phyloP scores from a whole-genome alignment of 139 green algal genomes.

The Edaphochlamys debaryana region DNA sequence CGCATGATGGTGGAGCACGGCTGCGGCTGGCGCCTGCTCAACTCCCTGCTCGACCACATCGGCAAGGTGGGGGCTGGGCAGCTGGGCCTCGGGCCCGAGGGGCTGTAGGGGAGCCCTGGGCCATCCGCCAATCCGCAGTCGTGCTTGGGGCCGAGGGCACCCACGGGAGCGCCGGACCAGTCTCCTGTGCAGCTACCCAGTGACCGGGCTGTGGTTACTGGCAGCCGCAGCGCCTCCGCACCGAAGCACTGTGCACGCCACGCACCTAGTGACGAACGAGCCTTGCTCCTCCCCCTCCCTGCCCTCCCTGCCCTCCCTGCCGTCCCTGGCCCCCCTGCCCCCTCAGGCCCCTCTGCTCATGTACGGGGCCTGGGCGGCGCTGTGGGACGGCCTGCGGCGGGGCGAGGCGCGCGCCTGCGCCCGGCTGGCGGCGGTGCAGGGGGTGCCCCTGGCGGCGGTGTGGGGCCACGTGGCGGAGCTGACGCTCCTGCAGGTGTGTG shows the following conservation, averaged over 20 bases:
- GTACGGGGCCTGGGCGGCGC: slow-evolving; percentile 34
- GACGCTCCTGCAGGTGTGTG: slow-evolving; percentile 28
- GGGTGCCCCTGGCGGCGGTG: background rate
- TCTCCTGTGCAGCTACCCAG: too few relatives aligned
- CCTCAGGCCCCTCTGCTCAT: slow-evolving; percentile 26
- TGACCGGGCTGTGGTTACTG: too few relatives aligned
- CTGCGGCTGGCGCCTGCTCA: slow-evolving; percentile 37
- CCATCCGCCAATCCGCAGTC: too few relatives aligned
- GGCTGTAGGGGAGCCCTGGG: background rate
- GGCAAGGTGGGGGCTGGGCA: slow-evolving; percentile 12
- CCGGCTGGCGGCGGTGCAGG: background rate
- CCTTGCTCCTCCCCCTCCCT: background rate
- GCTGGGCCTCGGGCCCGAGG: too few relatives aligned
- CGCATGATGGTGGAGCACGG: slow-evolving; percentile 41
- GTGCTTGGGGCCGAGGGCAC: too few relatives aligned
- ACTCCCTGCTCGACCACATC: slow-evolving; percentile 31
- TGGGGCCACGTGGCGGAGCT: slow-evolving; percentile 36
- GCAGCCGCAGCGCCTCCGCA: too few relatives aligned
- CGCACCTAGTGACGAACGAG: too few relatives aligned
- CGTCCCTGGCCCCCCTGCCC: background rate
- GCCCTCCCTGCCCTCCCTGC: background rate
- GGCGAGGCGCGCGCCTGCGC: slow-evolving; percentile 18
- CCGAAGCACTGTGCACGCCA: too few relatives aligned
- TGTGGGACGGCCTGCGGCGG: slow-evolving; percentile 35
- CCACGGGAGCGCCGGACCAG: too few relatives aligned